Evolutionary conservation across 2,329 filamentous ascomycete species (phyloP).

Genomic region (Cadophora gregata): DNA sequence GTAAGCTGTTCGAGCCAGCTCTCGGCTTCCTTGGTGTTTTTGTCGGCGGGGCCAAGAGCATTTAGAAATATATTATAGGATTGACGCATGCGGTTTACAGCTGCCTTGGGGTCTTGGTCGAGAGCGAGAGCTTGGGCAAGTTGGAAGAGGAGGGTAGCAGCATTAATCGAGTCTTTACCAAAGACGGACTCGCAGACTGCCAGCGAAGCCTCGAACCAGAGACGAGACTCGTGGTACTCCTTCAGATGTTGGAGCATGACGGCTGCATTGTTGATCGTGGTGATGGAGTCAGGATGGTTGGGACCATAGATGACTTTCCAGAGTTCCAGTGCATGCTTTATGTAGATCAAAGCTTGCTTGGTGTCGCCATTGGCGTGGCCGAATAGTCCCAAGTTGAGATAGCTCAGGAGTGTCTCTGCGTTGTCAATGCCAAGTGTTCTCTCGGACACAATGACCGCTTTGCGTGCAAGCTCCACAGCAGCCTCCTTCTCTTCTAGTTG

Average conservation of each 20-base stretch:
- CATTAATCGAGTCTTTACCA: slow-evolving; percentile 88
- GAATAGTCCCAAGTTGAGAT: slow-evolving; percentile 94
- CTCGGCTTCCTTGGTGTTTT: slow-evolving; percentile 98
- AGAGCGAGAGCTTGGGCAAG: slow-evolving; percentile 92
- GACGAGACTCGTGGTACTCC: slow-evolving; percentile 89
- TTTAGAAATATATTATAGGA: slow-evolving; percentile 94
- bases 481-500: slow-evolving; percentile 97
- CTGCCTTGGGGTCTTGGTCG: slow-evolving; percentile 92
- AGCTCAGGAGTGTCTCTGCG: slow-evolving; percentile 90
- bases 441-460: slow-evolving; percentile 95
- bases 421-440: slow-evolving; percentile 93
- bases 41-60: slow-evolving; percentile 86
- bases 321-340: slow-evolving; percentile 89
- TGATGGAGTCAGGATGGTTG: slow-evolving; percentile 96
- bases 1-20: slow-evolving; percentile 96
- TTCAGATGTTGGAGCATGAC: slow-evolving; percentile 98
- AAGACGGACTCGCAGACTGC: slow-evolving; percentile 88
- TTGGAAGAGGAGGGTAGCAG: slow-evolving; percentile 95
- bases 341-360: slow-evolving; percentile 82
- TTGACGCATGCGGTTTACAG: slow-evolving; percentile 92
- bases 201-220: slow-evolving; percentile 96
- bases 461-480: slow-evolving; percentile 92
- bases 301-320: slow-evolving; percentile 97
- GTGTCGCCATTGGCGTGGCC: slow-evolving; percentile 93
- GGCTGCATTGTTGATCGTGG: slow-evolving; percentile 96